Evolutionary conservation across 1,139 yeast genomes (phyloP).

Genomic region (Candida sp.): DNA sequence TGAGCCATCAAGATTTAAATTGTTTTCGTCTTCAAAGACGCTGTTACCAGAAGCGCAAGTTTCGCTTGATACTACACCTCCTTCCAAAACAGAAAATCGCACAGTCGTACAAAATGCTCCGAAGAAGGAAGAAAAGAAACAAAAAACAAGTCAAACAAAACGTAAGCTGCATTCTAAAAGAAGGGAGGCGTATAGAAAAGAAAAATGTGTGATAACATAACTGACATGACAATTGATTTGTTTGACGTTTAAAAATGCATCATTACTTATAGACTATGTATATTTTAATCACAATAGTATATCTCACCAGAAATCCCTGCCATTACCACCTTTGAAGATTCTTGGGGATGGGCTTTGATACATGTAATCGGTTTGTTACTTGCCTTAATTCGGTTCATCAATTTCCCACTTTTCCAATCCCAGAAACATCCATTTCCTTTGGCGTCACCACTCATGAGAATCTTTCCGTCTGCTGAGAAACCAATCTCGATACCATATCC

Average conservation of each 20-base stretch:
- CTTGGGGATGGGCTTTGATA: slow-evolving; percentile 71
- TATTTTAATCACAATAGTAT: slow-evolving; percentile 53
- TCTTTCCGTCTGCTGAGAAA: slow-evolving; percentile 78
- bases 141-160: background rate
- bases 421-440: slow-evolving; percentile 67
- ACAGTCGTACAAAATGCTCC: slow-evolving; percentile 1
- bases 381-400: slow-evolving; percentile 53
- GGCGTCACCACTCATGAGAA: slow-evolving; percentile 73
- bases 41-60: background rate
- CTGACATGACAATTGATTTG: background rate
- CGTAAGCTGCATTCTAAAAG: slow-evolving; percentile 10
- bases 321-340: slow-evolving; percentile 62
- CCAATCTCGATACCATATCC: slow-evolving; percentile 72
- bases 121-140: background rate
- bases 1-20: background rate
- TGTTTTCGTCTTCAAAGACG: background rate
- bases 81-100: background rate
- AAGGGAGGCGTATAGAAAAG: slow-evolving; percentile 33
- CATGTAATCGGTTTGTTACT: slow-evolving; percentile 55
- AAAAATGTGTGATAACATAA: slow-evolving; percentile 37
- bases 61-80: background rate
- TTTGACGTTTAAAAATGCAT: background rate
- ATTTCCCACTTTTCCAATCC: slow-evolving; percentile 76
- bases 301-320: slow-evolving; percentile 70
- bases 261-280: slow-evolving; percentile 4